Percentiles rank a stretch among this genome's conserved stretches.
phyloP scores from a whole-genome alignment of 1,284 basidiomycete genomes.

The Omphalotus olearius region DNA sequence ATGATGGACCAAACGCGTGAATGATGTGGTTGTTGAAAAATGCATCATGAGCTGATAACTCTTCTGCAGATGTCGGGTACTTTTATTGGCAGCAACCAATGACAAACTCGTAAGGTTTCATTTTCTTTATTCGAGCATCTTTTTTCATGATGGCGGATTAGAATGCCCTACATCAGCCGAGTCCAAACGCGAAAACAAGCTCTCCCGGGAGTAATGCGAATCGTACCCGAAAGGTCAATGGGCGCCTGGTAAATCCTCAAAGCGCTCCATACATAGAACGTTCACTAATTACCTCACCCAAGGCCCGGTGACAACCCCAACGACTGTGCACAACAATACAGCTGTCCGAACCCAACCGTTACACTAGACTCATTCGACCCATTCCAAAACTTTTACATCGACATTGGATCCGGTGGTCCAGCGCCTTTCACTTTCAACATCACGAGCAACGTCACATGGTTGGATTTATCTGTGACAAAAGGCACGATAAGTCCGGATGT shows the following conservation, averaged over 20 bases:
- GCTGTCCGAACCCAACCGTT: slow-evolving; percentile 47
- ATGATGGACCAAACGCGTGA: slow-evolving; percentile 66
- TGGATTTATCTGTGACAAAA: slow-evolving; percentile 39
- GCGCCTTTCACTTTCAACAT: slow-evolving; percentile 52
- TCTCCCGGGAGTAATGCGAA: slow-evolving; percentile 55
- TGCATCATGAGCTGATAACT: not conserved
- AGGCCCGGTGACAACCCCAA: slow-evolving; percentile 62
- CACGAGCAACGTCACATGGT: slow-evolving; percentile 48
- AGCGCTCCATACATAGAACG: not conserved
- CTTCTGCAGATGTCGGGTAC: slow-evolving; percentile 44
- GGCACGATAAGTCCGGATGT: slow-evolving; percentile 47
- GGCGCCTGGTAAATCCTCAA: slow-evolving; percentile 46
- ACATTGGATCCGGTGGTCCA: slow-evolving; percentile 60
- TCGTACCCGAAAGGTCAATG: slow-evolving; percentile 54
- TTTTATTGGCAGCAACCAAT: slow-evolving; percentile 24
- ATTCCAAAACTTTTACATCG: slow-evolving; percentile 49
- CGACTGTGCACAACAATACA: slow-evolving; percentile 47
- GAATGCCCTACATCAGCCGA: slow-evolving; percentile 53
- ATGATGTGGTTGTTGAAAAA: not conserved
- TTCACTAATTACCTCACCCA: not conserved
- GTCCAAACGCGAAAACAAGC: slow-evolving; percentile 55
- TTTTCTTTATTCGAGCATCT: too few species aligned
- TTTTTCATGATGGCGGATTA: too few species aligned
- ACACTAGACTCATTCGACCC: slow-evolving; percentile 53
- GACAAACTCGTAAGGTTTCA: slow-evolving; percentile 12